Percentiles rank a stretch among this genome's conserved stretches.
phyloP scores from a whole-genome alignment of 1,139 yeast species.

The Arxiozyma slooffiae region DNA sequence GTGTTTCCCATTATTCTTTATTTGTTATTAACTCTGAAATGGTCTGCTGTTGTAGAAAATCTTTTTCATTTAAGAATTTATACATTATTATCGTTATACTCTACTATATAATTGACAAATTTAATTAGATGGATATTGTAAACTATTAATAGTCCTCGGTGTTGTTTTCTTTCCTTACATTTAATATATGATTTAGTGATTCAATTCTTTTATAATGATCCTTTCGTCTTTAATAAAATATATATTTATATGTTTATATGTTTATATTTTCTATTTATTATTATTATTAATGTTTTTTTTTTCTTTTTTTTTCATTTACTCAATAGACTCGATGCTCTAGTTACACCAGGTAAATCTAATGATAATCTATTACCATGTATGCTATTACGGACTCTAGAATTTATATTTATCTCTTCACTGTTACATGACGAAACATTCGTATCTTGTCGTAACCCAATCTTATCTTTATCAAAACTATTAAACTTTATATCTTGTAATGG shows the following conservation, averaged over 20 bases:
- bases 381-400: not conserved
- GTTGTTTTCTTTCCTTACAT: not conserved
- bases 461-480: not conserved
- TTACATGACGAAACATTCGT: not conserved
- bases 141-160: no score
- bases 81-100: not conserved
- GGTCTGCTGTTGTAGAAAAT: no score
- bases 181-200: not conserved
- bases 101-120: slow-evolving; percentile 1
- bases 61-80: no score
- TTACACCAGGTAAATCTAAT: slow-evolving; percentile 34
- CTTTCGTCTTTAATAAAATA: no score
- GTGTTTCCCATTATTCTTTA: not conserved
- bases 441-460: not conserved
- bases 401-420: not conserved
- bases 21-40: no score
- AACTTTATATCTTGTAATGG: not conserved
- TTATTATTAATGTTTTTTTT: no score
- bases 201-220: not conserved
- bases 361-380: slow-evolving; percentile 24
- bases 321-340: slow-evolving; percentile 29
- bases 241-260: not conserved
- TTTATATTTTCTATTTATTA: no score
- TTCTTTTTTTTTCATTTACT: not conserved
- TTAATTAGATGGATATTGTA: not conserved